These are phyloP conservation scores for Seiridium unicorne DNA, from an alignment of 2,329 filamentous ascomycete species.

Conservation along the genomic window DNA sequence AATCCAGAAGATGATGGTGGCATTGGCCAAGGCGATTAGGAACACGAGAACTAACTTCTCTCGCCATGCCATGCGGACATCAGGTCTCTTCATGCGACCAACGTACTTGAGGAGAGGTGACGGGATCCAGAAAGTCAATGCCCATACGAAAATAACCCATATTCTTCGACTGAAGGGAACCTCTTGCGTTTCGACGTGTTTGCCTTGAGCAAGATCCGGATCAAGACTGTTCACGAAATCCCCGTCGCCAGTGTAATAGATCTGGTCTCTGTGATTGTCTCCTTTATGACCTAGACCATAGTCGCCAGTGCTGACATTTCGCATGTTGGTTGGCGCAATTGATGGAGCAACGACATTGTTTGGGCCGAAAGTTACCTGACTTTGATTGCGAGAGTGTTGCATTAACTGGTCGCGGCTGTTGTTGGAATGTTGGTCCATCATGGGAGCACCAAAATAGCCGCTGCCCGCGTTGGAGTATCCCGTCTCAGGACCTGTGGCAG, in stretches of 20 bases:
- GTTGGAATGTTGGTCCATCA: conserved; percentile 59
- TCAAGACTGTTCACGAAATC: conserved; percentile 71
- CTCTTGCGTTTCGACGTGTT: conserved; percentile 69
- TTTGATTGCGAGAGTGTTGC: conserved; percentile 53
- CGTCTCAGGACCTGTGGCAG: conserved; percentile 63
- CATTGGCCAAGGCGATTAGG: conserved; percentile 81
- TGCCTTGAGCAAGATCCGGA: conserved; percentile 73
- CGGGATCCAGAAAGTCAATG: conserved; percentile 90
- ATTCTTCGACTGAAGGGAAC: conserved; percentile 63
- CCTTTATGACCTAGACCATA: conserved; percentile 88
- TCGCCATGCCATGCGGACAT: conserved; percentile 95
- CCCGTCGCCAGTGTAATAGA: conserved; percentile 72
- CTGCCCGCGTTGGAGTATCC: conserved; percentile 67
- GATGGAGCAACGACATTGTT: conserved; percentile 47
- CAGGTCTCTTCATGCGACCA: conserved; percentile 94
- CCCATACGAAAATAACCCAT: conserved; percentile 85
- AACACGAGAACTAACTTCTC: conserved; percentile 86
- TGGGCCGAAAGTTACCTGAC: conserved; percentile 39
- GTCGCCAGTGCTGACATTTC: conserved; percentile 66
- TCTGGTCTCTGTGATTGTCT: conserved; percentile 70
- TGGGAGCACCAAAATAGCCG: conserved; percentile 69
- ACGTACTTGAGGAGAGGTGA: conserved; percentile 77
- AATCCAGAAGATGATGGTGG: conserved; percentile 84
- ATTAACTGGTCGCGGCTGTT: conserved; percentile 73
- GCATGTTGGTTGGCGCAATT: conserved; percentile 56